These are phyloP conservation scores for Candida xyloterini DNA, from an alignment of 805 yeast species.

Conservation along the genomic window DNA sequence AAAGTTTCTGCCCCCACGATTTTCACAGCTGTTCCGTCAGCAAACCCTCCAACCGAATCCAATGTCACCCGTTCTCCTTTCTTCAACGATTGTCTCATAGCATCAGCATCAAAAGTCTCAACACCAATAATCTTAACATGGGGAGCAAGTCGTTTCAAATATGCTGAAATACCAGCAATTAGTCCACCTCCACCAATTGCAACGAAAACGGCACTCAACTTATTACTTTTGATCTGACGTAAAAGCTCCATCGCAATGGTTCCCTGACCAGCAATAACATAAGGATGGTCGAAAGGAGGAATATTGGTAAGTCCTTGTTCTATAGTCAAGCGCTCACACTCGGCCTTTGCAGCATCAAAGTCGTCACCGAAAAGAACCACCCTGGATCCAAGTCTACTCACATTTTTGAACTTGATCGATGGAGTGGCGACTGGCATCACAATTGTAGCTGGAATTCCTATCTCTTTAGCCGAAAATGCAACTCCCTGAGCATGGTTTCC, in stretches of 20 bases:
- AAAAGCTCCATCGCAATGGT: constrained; percentile 92
- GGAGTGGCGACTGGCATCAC: constrained; percentile 99
- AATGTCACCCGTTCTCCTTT: constrained; percentile 54
- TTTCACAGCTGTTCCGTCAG: constrained; percentile 98
- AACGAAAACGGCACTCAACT: constrained; percentile 81
- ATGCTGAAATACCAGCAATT: constrained; percentile 85
- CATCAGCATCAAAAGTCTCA: constrained; percentile 94
- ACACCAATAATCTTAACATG: constrained; percentile 94
- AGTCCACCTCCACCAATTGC: constrained; percentile 98
- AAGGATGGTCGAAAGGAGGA: constrained; percentile 99
- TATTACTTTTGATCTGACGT: constrained; percentile 76
- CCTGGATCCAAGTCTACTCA: constrained; percentile 87
- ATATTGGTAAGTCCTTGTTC: constrained; percentile 79
- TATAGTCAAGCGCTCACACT: constrained; percentile 69
- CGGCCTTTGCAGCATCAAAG: constrained; percentile 91
- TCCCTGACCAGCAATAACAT: constrained; percentile 98
- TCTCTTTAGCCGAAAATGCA: constrained; percentile 81
- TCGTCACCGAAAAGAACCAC: constrained; percentile 93
- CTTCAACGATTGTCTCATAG: constrained; percentile 71
- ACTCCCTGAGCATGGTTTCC: constrained; percentile 99
- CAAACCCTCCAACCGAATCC: constrained; percentile 86
- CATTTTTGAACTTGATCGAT: constrained; percentile 88
- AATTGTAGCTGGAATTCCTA: constrained; percentile 90
- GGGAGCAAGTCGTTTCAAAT: constrained; percentile 94
- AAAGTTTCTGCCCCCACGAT: constrained; percentile 88